These are phyloP conservation scores for Podospora conica DNA, from an alignment of 495 filamentous ascomycete genomes.

Conservation along the genomic window DNA sequence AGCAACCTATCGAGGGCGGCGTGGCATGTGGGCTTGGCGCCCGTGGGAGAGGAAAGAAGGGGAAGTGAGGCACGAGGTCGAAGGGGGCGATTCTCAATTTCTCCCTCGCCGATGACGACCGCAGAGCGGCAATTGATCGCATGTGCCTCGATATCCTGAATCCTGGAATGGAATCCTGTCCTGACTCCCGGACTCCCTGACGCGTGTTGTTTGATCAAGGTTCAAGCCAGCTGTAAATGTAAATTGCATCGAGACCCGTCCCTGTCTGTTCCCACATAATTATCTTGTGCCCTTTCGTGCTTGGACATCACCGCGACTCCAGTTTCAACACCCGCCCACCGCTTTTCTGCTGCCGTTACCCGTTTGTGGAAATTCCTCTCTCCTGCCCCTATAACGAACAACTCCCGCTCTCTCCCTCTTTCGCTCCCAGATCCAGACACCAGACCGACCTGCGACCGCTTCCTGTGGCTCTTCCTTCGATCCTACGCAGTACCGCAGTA, in stretches of 20 bases:
- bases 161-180: background rate
- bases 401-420: background rate
- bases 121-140: slow-evolving; percentile 6
- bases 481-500: no score
- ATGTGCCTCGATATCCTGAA: background rate
- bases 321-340: background rate
- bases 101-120: background rate
- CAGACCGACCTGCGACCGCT: background rate
- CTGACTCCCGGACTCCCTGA: background rate
- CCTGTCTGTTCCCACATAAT: background rate
- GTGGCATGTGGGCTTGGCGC: background rate
- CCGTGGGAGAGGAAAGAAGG: background rate
- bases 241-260: background rate
- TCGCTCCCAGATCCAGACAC: background rate
- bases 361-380: background rate
- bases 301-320: background rate
- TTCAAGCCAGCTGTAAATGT: background rate
- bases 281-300: background rate
- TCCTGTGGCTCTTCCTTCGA: background rate
- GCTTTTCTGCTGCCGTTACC: background rate
- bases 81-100: background rate
- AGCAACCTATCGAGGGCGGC: background rate
- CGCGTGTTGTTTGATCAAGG: background rate
- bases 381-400: background rate
- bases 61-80: background rate